These are phyloP conservation scores for Powellomyces hirtus DNA, from an alignment of 192 early-diverging fungal species.

Conservation along the genomic window DNA sequence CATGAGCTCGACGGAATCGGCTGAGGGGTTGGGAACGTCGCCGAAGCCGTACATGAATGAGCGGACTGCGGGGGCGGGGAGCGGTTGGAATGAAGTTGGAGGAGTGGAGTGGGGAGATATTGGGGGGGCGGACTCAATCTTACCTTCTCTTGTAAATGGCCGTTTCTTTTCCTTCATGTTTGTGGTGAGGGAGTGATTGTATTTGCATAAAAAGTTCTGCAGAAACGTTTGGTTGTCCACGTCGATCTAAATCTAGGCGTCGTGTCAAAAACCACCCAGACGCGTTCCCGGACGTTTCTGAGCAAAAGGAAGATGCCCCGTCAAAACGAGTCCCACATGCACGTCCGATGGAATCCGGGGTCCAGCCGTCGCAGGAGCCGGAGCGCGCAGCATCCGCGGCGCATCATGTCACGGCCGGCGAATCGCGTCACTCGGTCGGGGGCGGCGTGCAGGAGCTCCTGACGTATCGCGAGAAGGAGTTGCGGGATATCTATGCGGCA, in stretches of 20 bases:
- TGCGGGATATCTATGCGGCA: conserved; percentile 18
- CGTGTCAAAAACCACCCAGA: too few species aligned
- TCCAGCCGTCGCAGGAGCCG: too few species aligned
- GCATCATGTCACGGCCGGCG: background rate
- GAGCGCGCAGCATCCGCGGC: too few species aligned
- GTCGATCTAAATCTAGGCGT: too few species aligned
- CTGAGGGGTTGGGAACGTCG: conserved; percentile 70
- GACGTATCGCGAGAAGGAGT: conserved; percentile 7
- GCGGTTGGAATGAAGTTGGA: background rate
- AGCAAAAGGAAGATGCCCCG: too few species aligned
- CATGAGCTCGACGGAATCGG: conserved; percentile 76
- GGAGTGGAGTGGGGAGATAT: background rate
- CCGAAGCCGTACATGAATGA: conserved; percentile 85
- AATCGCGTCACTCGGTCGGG: background rate
- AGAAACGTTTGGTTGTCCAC: too few species aligned
- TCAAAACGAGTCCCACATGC: too few species aligned
- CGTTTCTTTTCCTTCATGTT: too few species aligned
- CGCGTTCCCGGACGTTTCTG: too few species aligned
- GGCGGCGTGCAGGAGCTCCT: conserved; percentile 23
- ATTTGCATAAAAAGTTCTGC: too few species aligned
- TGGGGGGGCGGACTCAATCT: background rate
- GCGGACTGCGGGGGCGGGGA: conserved; percentile 19
- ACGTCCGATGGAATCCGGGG: too few species aligned
- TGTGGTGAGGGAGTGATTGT: too few species aligned
- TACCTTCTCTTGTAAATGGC: conserved; percentile 17